phyloP scores from a whole-genome alignment of 371 early-diverging fungal genomes.

The Mucor sp. region DNA sequence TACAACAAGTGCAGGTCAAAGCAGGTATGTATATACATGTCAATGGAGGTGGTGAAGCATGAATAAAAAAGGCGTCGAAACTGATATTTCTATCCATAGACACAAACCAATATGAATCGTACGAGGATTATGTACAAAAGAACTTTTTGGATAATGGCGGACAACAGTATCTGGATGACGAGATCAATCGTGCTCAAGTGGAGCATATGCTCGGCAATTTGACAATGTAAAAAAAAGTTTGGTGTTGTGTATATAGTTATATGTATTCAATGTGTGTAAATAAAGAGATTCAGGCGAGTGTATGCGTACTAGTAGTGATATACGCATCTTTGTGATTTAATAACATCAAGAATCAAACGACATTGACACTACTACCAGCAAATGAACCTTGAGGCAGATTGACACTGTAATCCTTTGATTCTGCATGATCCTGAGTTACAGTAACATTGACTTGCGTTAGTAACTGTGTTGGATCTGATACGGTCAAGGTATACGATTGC shows the following conservation, averaged over 20 bases:
- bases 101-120: constrained; percentile 22
- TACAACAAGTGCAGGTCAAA: constrained; percentile 14
- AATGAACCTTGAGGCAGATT: constrained; percentile 8
- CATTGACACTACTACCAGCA: constrained; percentile 17
- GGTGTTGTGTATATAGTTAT: too few species aligned
- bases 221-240: constrained; percentile 30
- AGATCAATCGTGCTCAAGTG: constrained; percentile 36
- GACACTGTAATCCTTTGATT: background rate
- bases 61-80: background rate
- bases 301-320: background rate
- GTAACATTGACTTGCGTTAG: constrained; percentile 11
- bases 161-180: constrained; percentile 34
- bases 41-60: background rate
- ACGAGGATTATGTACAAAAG: constrained; percentile 41
- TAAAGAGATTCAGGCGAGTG: background rate
- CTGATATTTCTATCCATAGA: constrained; percentile 2
- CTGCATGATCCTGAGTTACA: background rate
- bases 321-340: background rate
- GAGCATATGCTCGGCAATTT: constrained; percentile 35
- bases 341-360: background rate
- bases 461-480: constrained; percentile 33
- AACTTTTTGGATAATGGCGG: constrained; percentile 40
- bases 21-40: constrained; percentile 9
- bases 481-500: constrained; percentile 4
- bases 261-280: background rate